Evolutionary conservation across 345 rosid genomes (phyloP).

Genomic region (Sonneratia caseolaris): DNA sequence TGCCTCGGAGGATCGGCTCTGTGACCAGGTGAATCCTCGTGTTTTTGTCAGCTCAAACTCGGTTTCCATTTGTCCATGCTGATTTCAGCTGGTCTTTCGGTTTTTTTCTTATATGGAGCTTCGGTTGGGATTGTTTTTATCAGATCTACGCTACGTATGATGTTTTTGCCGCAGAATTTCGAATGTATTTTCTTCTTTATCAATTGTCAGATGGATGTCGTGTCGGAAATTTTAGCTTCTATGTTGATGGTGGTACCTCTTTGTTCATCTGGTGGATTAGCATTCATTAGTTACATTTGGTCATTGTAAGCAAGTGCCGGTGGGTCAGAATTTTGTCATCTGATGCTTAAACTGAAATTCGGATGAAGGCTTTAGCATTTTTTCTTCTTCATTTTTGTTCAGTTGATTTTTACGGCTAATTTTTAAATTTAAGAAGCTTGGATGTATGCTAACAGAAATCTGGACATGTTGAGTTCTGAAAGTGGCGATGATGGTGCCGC

Average conservation of each 20-base stretch:
- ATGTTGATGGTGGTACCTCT: background rate
- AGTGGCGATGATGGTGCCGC: constrained; percentile 14
- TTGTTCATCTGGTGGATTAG: background rate
- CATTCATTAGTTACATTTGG: background rate
- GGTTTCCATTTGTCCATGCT: background rate
- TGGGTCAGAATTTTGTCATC: background rate
- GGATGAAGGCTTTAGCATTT: background rate
- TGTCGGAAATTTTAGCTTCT: background rate
- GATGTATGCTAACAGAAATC: background rate
- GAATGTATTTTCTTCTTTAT: background rate
- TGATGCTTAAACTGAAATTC: background rate
- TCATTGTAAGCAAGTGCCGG: background rate
- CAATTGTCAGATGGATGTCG: background rate
- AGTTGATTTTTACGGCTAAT: background rate
- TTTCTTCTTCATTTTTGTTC: background rate
- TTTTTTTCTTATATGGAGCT: background rate
- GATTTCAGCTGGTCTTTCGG: too few relatives aligned
- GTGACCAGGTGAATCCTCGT: background rate
- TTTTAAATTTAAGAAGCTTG: background rate
- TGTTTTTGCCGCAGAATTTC: background rate
- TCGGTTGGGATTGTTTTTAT: background rate
- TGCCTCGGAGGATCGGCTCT: background rate
- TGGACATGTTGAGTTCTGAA: constrained; percentile 7
- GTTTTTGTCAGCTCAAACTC: background rate
- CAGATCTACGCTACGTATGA: background rate